These are phyloP conservation scores for Blastocystis sp. DNA, from an alignment of 352 stramenopile species.

Conservation along the genomic window DNA sequence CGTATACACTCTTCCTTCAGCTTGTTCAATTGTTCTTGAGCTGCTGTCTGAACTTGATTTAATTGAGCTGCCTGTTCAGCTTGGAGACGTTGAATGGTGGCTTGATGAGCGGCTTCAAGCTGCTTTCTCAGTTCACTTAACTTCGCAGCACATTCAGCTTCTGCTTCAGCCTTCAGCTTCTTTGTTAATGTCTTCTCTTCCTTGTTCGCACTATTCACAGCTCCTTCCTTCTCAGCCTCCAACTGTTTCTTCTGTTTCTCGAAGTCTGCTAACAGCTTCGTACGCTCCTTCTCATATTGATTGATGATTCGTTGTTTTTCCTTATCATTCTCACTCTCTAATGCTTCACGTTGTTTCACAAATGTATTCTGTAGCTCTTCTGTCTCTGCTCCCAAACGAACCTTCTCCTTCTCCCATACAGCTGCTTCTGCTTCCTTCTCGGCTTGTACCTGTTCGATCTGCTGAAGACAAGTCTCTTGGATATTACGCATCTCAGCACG, in stretches of 20 bases:
- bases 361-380: slow-evolving; percentile 1
- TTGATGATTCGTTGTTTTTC: slow-evolving; percentile 32
- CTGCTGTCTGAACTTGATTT: neutral
- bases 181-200: slow-evolving; percentile 7
- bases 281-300: slow-evolving; percentile 51
- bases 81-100: neutral
- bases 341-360: slow-evolving; percentile 15
- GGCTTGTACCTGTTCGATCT: slow-evolving; percentile 9
- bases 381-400: neutral
- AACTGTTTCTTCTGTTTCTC: slow-evolving; percentile 54
- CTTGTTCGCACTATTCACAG: neutral
- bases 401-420: slow-evolving; percentile 27
- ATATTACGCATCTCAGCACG: slow-evolving; percentile 51
- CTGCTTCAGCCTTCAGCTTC: slow-evolving; percentile 4
- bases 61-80: neutral
- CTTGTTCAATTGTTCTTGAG: neutral
- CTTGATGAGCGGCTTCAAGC: neutral
- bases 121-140: neutral
- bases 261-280: slow-evolving; percentile 7
- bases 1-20: slow-evolving; percentile 17
- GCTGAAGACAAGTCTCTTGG: neutral
- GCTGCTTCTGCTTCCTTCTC: slow-evolving; percentile 33
- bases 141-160: neutral
- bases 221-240: slow-evolving; percentile 21
- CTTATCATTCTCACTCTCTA: slow-evolving; percentile 13